Evolutionary conservation across 2,329 filamentous ascomycete species (phyloP).

Genomic region (Aspergillus pseudotamarii): DNA sequence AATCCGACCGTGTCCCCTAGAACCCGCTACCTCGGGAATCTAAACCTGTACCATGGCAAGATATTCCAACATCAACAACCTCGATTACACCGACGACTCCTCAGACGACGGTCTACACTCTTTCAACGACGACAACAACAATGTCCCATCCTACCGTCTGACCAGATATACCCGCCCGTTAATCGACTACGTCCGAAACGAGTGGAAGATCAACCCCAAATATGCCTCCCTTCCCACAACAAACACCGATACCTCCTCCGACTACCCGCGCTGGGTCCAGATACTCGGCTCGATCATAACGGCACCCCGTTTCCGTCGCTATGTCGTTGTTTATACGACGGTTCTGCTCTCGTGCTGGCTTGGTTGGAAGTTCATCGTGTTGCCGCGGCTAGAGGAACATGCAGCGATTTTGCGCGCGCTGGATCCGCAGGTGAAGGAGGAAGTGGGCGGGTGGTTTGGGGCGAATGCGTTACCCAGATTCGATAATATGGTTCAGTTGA

Average conservation of each 20-base stretch:
- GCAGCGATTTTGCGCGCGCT: slow-evolving; percentile 33
- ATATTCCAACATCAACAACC: neutral
- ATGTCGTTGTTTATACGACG: slow-evolving; percentile 37
- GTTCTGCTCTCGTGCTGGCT: slow-evolving; percentile 35
- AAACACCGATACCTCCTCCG: slow-evolving; percentile 17
- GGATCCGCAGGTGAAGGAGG: slow-evolving; percentile 30
- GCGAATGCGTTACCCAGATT: slow-evolving; percentile 52
- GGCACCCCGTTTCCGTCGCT: slow-evolving; percentile 47
- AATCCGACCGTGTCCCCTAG: neutral
- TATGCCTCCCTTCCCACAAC: slow-evolving; percentile 25
- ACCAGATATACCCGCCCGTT: slow-evolving; percentile 33
- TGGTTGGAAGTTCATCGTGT: slow-evolving; percentile 38
- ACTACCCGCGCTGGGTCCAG: slow-evolving; percentile 26
- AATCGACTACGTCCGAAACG: slow-evolving; percentile 43
- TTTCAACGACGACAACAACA: slow-evolving; percentile 7
- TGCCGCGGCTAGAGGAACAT: slow-evolving; percentile 37
- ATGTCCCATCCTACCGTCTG: slow-evolving; percentile 17
- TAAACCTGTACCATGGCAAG: neutral
- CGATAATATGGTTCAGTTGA: slow-evolving; percentile 54
- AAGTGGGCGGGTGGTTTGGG: slow-evolving; percentile 47
- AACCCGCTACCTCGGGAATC: neutral
- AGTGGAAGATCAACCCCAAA: slow-evolving; percentile 36
- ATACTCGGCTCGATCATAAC: slow-evolving; percentile 36
- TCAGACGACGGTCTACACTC: slow-evolving; percentile 22
- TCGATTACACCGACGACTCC: slow-evolving; percentile 39